phyloP scores from a whole-genome alignment of 345 rosid species.

The Brassica juncea region DNA sequence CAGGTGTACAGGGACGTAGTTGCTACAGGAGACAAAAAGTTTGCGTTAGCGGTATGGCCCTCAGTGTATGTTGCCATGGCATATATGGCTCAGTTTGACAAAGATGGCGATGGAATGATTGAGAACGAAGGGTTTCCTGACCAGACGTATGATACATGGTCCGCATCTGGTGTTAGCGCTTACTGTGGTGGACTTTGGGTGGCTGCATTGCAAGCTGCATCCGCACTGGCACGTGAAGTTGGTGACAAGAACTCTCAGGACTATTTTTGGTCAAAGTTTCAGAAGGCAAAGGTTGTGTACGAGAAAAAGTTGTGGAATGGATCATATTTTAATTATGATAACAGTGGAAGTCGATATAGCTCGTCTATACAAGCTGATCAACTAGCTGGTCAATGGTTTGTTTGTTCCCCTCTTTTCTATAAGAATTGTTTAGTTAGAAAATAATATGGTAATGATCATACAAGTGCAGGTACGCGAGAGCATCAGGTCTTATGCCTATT shows the following conservation, averaged over 20 bases:
- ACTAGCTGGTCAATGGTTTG: slow-evolving; percentile 90
- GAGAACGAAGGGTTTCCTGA: slow-evolving; percentile 97
- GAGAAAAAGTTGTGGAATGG: slow-evolving; percentile 88
- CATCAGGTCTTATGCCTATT: slow-evolving; percentile 75
- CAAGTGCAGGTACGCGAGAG: slow-evolving; percentile 72
- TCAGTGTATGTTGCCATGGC: slow-evolving; percentile 90
- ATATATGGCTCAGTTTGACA: slow-evolving; percentile 88
- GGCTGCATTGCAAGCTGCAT: slow-evolving; percentile 93
- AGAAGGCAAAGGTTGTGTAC: slow-evolving; percentile 72
- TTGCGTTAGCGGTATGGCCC: slow-evolving; percentile 87
- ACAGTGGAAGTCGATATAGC: slow-evolving; percentile 60
- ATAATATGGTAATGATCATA: slow-evolving; percentile 3
- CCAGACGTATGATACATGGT: slow-evolving; percentile 98
- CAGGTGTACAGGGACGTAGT: slow-evolving; percentile 88
- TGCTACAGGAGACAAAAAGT: slow-evolving; percentile 81
- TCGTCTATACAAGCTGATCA: slow-evolving; percentile 95
- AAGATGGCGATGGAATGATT: slow-evolving; percentile 93
- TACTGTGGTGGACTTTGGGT: slow-evolving; percentile 93
- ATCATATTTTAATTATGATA: slow-evolving; percentile 82
- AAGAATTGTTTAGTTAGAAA: not conserved
- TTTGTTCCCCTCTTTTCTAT: not conserved
- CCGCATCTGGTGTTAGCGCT: slow-evolving; percentile 82
- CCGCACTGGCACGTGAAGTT: slow-evolving; percentile 73
- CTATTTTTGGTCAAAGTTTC: slow-evolving; percentile 82
- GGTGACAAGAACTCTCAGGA: slow-evolving; percentile 77